These are phyloP conservation scores for Eucalyptus grandis DNA, from an alignment of 345 rosid genomes.

Conservation along the genomic window DNA sequence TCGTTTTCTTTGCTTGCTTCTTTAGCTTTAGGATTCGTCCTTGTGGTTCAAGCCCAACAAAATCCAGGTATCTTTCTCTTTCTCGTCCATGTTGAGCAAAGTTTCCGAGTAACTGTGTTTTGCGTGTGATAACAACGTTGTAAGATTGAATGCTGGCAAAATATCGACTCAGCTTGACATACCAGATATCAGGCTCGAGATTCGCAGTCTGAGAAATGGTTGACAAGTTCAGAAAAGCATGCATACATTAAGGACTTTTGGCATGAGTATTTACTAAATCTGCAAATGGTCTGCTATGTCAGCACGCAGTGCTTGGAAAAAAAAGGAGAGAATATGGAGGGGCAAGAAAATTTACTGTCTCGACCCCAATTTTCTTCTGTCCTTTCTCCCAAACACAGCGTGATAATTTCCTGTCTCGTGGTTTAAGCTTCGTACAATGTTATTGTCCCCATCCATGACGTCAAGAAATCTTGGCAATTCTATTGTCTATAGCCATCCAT, in stretches of 20 bases:
- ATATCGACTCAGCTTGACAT: neutral
- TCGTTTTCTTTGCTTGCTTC: neutral
- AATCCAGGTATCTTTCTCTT: neutral
- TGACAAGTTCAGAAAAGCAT: neutral
- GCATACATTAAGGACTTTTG: neutral
- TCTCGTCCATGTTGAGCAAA: neutral
- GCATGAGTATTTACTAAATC: neutral
- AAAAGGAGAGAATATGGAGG: neutral
- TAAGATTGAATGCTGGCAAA: neutral
- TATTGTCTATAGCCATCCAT: neutral
- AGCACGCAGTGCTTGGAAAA: neutral
- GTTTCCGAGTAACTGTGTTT: no score
- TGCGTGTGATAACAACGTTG: neutral
- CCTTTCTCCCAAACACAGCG: neutral
- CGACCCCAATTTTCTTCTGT: neutral
- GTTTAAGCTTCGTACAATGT: neutral
- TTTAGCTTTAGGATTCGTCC: neutral
- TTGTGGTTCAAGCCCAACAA: neutral
- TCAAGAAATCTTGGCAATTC: neutral
- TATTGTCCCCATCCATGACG: neutral
- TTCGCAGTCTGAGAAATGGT: neutral
- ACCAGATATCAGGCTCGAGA: neutral
- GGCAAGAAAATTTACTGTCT: neutral
- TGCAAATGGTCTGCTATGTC: neutral
- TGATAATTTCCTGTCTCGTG: neutral